Evolutionary conservation across 2,329 filamentous ascomycete genomes (phyloP), one percentile per base, ranked within the genome.

Genomic region (Acrocalymma vagum): DNA sequence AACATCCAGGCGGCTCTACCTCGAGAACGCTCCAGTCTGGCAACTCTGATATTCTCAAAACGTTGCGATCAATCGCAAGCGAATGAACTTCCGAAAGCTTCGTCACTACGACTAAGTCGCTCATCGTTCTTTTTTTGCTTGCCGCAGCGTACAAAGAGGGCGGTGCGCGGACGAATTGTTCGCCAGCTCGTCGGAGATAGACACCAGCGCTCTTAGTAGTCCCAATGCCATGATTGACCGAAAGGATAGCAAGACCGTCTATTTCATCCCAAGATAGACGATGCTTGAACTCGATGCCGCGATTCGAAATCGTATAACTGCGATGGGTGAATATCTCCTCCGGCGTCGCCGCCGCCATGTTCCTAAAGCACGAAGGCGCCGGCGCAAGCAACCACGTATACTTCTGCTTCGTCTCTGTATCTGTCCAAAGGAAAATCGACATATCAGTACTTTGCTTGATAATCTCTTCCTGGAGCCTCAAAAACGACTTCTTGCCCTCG

Each of bases 381-480:
- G 32, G 25, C 11, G 43, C 32, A n/a, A 46, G 17, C 1, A 46
- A 26, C 3, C 43, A 38, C 8, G 38, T 38, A n/a, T 38, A 33
- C 16, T 42, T 17, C 8, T 46, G 43, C 14, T 16, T 14, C 9
- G 38, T 32, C 15, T n/a, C 21, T 2, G 21, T 14, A 7, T 45
- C 38, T 8, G 18, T 45, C 42, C 42, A 45, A 10, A 45, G 28
- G 24, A 45, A 45, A 8, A 45, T 16, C 1, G 42, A 45, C 14
- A 30, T 22, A 26, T 45, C 42, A 9, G 38, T 38, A 11, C 32
- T 35, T 26, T 45, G 22, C 15, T 26, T 28, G 6, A 51, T 37
- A 10, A 48, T 48, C 5, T 46, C 38, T 33, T 48, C 38, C 9
- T 51, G 47, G 6, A 51, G 22, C 5, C 47, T 35, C 11, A 37